A percentile compares a stretch with the other conserved stretches of the same genome.
These are phyloP conservation scores for Miscanthus sacchariflorus DNA, from an alignment of 202 grass and related monocot species.

Conservation along the genomic window DNA sequence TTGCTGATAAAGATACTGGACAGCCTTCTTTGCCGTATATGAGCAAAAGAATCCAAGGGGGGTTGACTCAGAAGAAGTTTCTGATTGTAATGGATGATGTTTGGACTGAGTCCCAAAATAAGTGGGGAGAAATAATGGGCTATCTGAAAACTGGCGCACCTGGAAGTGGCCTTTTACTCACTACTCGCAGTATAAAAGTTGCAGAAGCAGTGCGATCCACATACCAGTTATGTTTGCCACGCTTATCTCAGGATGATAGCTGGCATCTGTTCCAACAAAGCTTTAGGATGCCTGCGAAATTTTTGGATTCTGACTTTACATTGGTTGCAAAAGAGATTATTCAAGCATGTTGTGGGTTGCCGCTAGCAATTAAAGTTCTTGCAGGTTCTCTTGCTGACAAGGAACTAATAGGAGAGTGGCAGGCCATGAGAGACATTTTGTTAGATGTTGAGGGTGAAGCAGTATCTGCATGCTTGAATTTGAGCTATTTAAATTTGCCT, in stretches of 20 bases:
- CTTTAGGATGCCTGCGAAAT: not conserved
- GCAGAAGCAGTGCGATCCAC: not conserved
- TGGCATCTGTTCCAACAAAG: conserved; percentile 11
- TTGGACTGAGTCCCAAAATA: not conserved
- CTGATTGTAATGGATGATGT: not conserved
- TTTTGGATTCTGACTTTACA: not conserved
- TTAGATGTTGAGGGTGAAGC: not conserved
- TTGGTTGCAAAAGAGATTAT: conserved; percentile 28
- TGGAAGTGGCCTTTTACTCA: conserved; percentile 19
- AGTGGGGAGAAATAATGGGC: not conserved
- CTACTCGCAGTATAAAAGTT: conserved; percentile 9
- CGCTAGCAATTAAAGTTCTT: conserved; percentile 19
- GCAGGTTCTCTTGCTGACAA: not conserved
- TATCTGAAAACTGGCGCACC: not conserved
- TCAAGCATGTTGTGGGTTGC: not conserved
- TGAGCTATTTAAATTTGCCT: conserved; percentile 44
- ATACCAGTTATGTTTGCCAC: not conserved
- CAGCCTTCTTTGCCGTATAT: not conserved
- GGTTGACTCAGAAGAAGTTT: not conserved
- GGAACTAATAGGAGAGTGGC: conserved; percentile 14
- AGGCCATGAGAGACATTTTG: conserved; percentile 1
- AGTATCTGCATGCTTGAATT: conserved; percentile 17
- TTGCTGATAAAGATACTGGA: not conserved
- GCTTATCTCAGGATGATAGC: not conserved
- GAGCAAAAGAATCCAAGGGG: not conserved